Base-by-base conservation (phyloP, 805 yeast genomes). In the Diddensiella transvaalensis region DNA sequence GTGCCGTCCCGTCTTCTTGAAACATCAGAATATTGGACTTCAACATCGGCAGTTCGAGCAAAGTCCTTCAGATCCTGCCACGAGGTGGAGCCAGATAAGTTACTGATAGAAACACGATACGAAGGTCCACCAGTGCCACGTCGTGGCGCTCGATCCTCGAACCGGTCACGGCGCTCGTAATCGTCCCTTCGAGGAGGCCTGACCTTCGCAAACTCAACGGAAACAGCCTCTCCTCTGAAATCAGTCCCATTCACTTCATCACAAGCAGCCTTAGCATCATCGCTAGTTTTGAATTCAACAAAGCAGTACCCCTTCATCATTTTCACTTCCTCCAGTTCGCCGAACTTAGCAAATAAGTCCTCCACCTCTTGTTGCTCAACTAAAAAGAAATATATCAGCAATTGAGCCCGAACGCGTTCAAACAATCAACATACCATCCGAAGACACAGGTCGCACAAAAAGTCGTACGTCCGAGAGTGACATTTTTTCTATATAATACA, bases 11-110 rank as follows among this genome's bases (percentile, higher is more conserved):
- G 60, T 42, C 44, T 49, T n/a, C 66, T 61, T 4, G 67, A 58
- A 22, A 68, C 66, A 48, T 66, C 67, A 22, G 74, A 61, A 58
- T 56, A 69, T 21, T 59, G 56, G 17, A 69, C 66, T 43, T 65
- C 69, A 38, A 69, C 70, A 40, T 63, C 70, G 40, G 67, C 84
- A 53, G 85, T 89, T 65, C 95, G 78, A 56, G 88, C 89, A 48
- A 67, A 65, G 53, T 69, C 74, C 60, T 69, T 69, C 64, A 87
- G 81, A 72, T 91, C 98, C 74, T 61, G 65, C 67, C 67, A 63
- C 35, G 62, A 55, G 37, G 57, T 52, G 21, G 57, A 59, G 6
- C 56, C 22, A 6, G 63, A 44, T 41, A 63, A 56, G 24, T 58
- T 59, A 29, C 60, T 43, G 35, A 63, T 60, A 22, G 45, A 44